Evolutionary conservation across 345 rosid species (phyloP).

Genomic region (Boechera stricta): DNA sequence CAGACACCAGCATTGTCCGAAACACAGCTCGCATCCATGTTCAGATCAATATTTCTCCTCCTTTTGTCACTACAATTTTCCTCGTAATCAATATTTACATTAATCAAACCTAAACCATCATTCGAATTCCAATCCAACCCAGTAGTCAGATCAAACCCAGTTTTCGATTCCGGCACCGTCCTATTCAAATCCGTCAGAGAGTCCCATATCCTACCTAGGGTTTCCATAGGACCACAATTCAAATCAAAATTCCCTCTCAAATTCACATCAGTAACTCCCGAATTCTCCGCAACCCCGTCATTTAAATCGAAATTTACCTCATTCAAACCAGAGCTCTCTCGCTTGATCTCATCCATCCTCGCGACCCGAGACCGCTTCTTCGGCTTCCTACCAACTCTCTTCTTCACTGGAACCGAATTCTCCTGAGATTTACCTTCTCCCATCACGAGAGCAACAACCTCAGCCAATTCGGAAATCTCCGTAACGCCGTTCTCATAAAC

Average conservation of each 20-base stretch:
- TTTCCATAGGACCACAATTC: conserved; percentile 46
- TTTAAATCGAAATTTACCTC: conserved; percentile 56
- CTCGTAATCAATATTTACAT: conserved; percentile 36
- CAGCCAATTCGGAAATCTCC: conserved; percentile 61
- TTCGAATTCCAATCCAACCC: conserved; percentile 71
- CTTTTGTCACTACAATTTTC: conserved; percentile 40
- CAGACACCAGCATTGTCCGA: conserved; percentile 49
- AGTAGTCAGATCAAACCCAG: conserved; percentile 66
- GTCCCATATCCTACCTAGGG: conserved; percentile 39
- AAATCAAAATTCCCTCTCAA: conserved; percentile 49
- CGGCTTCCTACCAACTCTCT: conserved; percentile 52
- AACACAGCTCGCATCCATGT: conserved; percentile 69
- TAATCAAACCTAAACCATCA: conserved; percentile 51
- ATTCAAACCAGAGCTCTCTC: conserved; percentile 25
- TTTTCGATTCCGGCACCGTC: conserved; percentile 37
- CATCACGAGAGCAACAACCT: conserved; percentile 52
- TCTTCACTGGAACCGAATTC: conserved; percentile 42
- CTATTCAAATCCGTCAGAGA: conserved; percentile 46
- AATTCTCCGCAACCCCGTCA: conserved; percentile 46
- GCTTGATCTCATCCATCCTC: conserved; percentile 36
- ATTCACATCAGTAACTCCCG: conserved; percentile 44
- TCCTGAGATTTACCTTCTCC: conserved; percentile 32
- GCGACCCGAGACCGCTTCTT: conserved; percentile 60
- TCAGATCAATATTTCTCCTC: conserved; percentile 71
- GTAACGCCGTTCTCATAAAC: conserved; percentile 65